Base-by-base conservation (phyloP, 805 yeast species). In the Metschnikowia koreensis region DNA sequence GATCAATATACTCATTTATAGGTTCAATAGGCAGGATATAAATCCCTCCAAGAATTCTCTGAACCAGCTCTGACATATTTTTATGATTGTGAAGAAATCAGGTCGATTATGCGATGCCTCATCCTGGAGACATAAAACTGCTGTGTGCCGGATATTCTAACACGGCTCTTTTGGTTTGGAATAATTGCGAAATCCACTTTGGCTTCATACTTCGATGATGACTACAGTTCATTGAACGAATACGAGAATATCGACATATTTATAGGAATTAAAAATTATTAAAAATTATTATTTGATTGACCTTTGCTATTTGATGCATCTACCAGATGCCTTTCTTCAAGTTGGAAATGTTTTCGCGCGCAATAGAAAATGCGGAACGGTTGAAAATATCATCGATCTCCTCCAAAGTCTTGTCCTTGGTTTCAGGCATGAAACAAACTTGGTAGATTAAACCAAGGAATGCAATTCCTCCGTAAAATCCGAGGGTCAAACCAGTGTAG, bases 11-110 rank as follows among this genome's bases (percentile, higher is more conserved):
- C 9, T 42, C 47, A 13, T 78, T 70, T 22, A 91, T 69, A 0
- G 96, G 87, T 46, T 80, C 81, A 17, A 86, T 72, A 0, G 94
- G 82, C 5, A 97, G 91, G 13, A 93, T 67, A 68, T 83, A 88
- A 1, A 93, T 77, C 8, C 85, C 84, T 27, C 96, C 96, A n/a
- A 89, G 67, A n/a, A 91, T 78, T 61, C 96, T 75, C 50, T 81
- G 75, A 15, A 49, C 42, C 15, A 26, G 17, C 26, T 37, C 34
- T 16, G 50, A 41, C 50, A 47, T 47, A 2, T 27, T 41, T 36
- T 51, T 22, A 50, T 13, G 36, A 11, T 13, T 29, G 10, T 9
- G 34, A 29, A 41, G 50, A 41, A 17, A 41, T 6, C 16, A 17
- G 39, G 17, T 33, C 29, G 17, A 43, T 13, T 36, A 34, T 28